These are phyloP conservation scores for Hysterium pulicare DNA, from an alignment of 2,329 filamentous ascomycete species.

Conservation along the genomic window DNA sequence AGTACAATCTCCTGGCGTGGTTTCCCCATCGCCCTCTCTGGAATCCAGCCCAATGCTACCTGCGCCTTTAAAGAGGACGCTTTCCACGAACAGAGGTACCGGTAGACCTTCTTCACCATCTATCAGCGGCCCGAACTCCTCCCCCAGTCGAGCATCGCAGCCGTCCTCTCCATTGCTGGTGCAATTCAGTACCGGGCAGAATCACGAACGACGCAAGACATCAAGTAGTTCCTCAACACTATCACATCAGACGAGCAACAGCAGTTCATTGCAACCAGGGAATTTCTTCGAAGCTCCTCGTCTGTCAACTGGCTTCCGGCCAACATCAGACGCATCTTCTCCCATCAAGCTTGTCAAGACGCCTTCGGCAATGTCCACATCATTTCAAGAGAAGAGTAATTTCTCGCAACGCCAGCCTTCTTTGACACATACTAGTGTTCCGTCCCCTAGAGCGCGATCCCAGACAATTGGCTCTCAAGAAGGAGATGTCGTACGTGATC, in stretches of 20 bases:
- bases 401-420: constrained; percentile 30
- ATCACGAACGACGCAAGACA: constrained; percentile 81
- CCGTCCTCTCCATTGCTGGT: constrained; percentile 90
- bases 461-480: constrained; percentile 94
- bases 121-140: constrained; percentile 75
- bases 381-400: constrained; percentile 44
- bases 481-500: constrained; percentile 70
- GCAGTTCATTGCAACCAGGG: constrained; percentile 63
- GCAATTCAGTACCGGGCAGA: constrained; percentile 85
- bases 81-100: constrained; percentile 75
- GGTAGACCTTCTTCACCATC: constrained; percentile 81
- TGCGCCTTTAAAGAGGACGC: constrained; percentile 73
- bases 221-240: constrained; percentile 84
- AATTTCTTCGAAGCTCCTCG: constrained; percentile 71
- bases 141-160: constrained; percentile 80
- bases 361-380: constrained; percentile 43
- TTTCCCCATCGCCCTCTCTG: constrained; percentile 62
- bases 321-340: constrained; percentile 52
- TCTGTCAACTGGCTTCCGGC: constrained; percentile 49
- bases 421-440: constrained; percentile 24
- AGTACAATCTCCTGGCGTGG: constrained; percentile 40
- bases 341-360: constrained; percentile 49
- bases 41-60: constrained; percentile 84
- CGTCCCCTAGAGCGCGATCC: constrained; percentile 69
- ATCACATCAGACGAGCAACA: constrained; percentile 68